Evolutionary conservation across 176 grass and related monocot species (phyloP).

Genomic region (Eleusine indica): DNA sequence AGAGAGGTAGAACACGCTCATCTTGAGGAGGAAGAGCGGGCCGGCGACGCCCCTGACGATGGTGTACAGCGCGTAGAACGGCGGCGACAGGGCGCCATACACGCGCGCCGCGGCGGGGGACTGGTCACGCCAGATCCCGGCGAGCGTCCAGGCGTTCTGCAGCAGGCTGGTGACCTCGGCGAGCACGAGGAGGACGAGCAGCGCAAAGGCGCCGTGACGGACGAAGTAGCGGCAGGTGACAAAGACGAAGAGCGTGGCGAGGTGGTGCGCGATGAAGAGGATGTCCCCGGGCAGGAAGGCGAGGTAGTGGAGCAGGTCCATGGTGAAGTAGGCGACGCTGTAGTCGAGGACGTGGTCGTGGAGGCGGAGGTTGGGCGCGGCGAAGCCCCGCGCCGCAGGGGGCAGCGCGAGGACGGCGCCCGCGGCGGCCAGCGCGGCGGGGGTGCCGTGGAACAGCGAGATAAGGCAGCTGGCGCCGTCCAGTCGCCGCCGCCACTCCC

Average conservation of each 20-base stretch:
- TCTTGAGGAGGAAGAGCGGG: constrained; percentile 77
- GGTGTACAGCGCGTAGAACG: constrained; percentile 89
- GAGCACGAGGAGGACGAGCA: constrained; percentile 76
- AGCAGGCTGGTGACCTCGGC: constrained; percentile 85
- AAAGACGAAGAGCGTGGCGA: constrained; percentile 96
- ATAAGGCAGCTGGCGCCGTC: constrained; percentile 94
- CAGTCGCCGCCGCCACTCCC: constrained; percentile 53
- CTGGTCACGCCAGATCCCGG: constrained; percentile 80
- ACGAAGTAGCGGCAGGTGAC: constrained; percentile 82
- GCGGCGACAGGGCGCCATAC: constrained; percentile 63
- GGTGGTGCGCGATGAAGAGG: constrained; percentile 95
- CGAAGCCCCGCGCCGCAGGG: constrained; percentile 56
- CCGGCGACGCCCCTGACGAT: constrained; percentile 69
- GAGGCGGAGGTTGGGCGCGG: constrained; percentile 58
- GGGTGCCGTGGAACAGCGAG: constrained; percentile 80
- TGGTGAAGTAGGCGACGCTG: constrained; percentile 89
- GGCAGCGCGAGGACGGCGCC: constrained; percentile 49
- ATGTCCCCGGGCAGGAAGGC: constrained; percentile 72
- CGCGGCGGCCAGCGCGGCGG: constrained; percentile 56
- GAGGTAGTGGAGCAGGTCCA: constrained; percentile 94
- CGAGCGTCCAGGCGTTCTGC: constrained; percentile 90
- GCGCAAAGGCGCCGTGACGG: constrained; percentile 76
- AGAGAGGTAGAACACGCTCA: constrained; percentile 73
- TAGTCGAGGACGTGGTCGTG: constrained; percentile 82
- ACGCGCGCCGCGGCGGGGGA: constrained; percentile 51